Conservation (phyloP, 495 filamentous ascomycete species). For the Antarctomyces pellizariae region DNA sequence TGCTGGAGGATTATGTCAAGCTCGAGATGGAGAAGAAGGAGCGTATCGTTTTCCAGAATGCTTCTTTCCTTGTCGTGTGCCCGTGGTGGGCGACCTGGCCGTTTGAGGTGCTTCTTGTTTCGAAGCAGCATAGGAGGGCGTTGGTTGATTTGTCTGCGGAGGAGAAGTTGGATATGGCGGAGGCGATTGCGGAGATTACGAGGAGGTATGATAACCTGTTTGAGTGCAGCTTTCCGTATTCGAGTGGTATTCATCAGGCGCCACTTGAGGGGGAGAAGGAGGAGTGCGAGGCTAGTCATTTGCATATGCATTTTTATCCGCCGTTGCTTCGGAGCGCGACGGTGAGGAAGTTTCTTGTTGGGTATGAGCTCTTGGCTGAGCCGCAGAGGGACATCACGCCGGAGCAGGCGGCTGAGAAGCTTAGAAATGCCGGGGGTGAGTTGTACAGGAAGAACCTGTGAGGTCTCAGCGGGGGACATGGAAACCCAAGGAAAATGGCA, state of each 20-base stretch:
- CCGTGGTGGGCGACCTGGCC: constrained; percentile 98
- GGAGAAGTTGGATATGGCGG: constrained; percentile 50
- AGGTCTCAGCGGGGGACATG: too few relatives aligned
- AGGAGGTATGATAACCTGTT: constrained; percentile 91
- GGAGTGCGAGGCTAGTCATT: constrained; percentile 65
- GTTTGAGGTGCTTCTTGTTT: constrained; percentile 82
- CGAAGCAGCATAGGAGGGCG: constrained; percentile 53
- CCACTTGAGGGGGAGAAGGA: constrained; percentile 67
- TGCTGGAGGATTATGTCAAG: constrained; percentile 70
- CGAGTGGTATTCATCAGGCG: constrained; percentile 87
- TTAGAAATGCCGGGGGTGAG: constrained; percentile 53
- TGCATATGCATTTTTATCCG: constrained; percentile 96
- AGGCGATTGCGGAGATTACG: constrained; percentile 67
- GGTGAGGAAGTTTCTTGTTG: constrained; percentile 87
- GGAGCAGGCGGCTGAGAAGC: constrained; percentile 67
- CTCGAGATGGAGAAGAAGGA: constrained; percentile 65
- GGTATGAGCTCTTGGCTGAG: constrained; percentile 89
- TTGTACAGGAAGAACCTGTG: constrained; percentile 55
- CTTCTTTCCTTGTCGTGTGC: constrained; percentile 57
- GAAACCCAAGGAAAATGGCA: too few relatives aligned
- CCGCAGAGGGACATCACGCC: constrained; percentile 95
- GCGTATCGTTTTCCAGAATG: constrained; percentile 71
- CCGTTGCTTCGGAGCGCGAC: constrained; percentile 80
- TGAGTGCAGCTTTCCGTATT: constrained; percentile 88
- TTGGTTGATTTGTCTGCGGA: constrained; percentile 52